phyloP scores from a whole-genome alignment of 1,139 yeast species.

The Debaryomyces coudertii region DNA sequence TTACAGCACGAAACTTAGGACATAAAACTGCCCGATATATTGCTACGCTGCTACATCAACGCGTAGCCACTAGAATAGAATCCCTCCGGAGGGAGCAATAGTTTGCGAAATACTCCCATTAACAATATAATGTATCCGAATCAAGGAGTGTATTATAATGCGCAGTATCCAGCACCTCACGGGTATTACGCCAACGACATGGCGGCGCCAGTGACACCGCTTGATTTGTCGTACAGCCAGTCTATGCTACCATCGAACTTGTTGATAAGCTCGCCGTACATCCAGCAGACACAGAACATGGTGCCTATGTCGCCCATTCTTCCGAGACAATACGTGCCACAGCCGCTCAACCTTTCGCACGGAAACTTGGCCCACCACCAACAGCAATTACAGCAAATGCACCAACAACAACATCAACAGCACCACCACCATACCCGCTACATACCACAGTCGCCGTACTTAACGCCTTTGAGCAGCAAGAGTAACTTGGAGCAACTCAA shows the following conservation, averaged over 20 bases:
- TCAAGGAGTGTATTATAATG: slow-evolving; percentile 11
- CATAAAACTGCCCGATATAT: background rate
- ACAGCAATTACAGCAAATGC: slow-evolving; percentile 11
- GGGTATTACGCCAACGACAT: slow-evolving; percentile 8
- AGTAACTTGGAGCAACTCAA: slow-evolving; percentile 36
- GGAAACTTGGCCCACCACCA: slow-evolving; percentile 7
- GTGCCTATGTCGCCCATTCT: slow-evolving; percentile 17
- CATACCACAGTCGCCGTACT: slow-evolving; percentile 24
- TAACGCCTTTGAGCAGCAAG: slow-evolving; percentile 23
- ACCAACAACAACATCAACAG: slow-evolving; percentile 9
- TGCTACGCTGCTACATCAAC: background rate
- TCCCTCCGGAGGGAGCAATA: background rate
- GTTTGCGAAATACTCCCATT: background rate
- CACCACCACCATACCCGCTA: slow-evolving; percentile 15
- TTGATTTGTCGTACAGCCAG: slow-evolving; percentile 59
- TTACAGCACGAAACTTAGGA: background rate
- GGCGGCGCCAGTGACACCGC: slow-evolving; percentile 41
- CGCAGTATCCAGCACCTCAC: slow-evolving; percentile 7
- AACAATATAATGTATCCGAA: slow-evolving; percentile 11
- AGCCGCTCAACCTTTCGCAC: slow-evolving; percentile 7
- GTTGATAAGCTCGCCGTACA: slow-evolving; percentile 67
- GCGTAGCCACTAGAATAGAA: background rate
- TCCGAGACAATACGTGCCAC: slow-evolving; percentile 14
- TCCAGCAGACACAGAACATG: slow-evolving; percentile 26
- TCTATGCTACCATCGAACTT: slow-evolving; percentile 72